Conservation (phyloP, 208 protist species). For the Wallacemonas rigidus region DNA sequence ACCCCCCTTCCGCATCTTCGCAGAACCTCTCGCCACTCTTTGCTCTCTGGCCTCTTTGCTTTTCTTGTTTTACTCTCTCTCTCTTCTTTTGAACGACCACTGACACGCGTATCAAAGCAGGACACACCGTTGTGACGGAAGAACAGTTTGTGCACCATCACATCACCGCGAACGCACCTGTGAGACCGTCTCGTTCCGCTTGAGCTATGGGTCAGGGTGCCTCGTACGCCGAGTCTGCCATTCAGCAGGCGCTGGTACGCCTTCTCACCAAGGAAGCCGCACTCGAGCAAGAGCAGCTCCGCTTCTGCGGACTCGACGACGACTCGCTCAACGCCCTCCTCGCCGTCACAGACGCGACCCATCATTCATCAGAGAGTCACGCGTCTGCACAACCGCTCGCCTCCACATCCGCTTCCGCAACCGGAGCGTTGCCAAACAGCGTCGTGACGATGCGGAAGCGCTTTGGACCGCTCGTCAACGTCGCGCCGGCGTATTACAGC, state of each 20-base stretch:
- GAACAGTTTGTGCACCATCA: no score
- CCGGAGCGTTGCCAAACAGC: no score
- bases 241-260: conserved; percentile 37
- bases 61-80: conserved; percentile 10
- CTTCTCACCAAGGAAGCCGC: conserved; percentile 39
- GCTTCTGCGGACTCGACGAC: conserved; percentile 23
- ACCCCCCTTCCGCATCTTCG: background rate
- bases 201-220: conserved; percentile 50
- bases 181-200: no score
- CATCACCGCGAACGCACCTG: no score
- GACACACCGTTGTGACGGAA: no score
- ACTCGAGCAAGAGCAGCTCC: conserved; percentile 36
- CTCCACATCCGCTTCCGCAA: background rate
- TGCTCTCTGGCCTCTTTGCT: conserved; percentile 6
- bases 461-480: conserved; percentile 36
- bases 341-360: background rate
- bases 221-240: conserved; percentile 52
- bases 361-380: background rate
- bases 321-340: background rate
- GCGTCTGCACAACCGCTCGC: background rate
- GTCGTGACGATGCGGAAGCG: no score
- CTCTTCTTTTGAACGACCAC: conserved; percentile 9
- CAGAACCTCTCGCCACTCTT: background rate
- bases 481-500: conserved; percentile 48
- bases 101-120: background rate